Base-by-base conservation (phyloP, 352 stramenopile species). In the Peronospora belbahrii region DNA sequence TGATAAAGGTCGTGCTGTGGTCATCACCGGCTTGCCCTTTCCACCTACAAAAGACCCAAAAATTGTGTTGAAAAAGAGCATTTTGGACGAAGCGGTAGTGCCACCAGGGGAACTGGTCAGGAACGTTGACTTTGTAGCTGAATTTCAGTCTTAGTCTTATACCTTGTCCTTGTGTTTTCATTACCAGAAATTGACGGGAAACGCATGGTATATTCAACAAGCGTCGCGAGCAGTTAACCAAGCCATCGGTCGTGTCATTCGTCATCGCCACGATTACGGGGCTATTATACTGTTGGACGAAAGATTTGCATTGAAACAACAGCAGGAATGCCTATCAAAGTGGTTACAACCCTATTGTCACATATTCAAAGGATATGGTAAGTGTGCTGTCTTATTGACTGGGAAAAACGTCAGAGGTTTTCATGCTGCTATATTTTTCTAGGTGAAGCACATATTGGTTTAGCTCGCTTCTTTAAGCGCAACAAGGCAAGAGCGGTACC, bases 1-100 rank as follows among this genome's bases (percentile, higher is more conserved):
- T 67, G 74, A 98, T 32, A 97, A 97, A 74, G 97, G 94, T 22
- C 84, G 97, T 48, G 88, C 88, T 6, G 97, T 99, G 4, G 79
- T 99, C 28, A 98, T 99, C 44, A 98, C 96, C n/a, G 97, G 97
- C 6, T 73, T 99, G 8, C 97, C 97, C 9, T 99, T 98, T 70
- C 87, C 97, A 1, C 94, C 96, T 1, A 95, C 88, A 4, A 93
- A 95, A 65, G 96, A 99, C 67, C 88, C 94, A 2, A 98, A 97
- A 59, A 97, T 99, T 20, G 78, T 97, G 39, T 59, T 99, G 41
- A 99, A 99, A 58, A 96, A 96, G 47, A 85, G 94, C 28, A 98
- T 97, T 59, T 74, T 98, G 8, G 95, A 98, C 39, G 72, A 91
- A 61, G 65, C 51, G 3, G 24, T 76, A 19, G 73, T 87, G 2